Evolutionary conservation across 2,329 filamentous ascomycete genomes (phyloP).

Genomic region (Microsporum audouinii): DNA sequence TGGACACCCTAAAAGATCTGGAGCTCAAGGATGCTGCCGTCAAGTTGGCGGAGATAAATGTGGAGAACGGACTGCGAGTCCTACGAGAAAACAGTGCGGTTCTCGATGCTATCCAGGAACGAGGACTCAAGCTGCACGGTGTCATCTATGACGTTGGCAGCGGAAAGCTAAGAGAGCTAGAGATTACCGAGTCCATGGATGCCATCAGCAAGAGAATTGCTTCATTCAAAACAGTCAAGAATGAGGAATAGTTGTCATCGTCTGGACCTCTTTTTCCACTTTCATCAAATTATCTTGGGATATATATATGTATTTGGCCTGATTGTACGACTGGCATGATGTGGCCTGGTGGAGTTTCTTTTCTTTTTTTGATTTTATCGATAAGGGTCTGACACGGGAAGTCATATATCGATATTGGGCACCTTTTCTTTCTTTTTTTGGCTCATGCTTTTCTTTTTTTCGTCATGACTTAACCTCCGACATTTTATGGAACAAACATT

Average conservation of each 20-base stretch:
- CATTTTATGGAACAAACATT: not conserved
- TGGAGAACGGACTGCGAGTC: conserved; percentile 54
- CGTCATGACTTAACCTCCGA: not conserved
- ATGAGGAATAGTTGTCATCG: not conserved
- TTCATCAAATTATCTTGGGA: not conserved
- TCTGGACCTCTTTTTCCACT: not conserved
- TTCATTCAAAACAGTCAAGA: conserved; percentile 28
- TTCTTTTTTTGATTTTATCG: not conserved
- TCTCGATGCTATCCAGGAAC: conserved; percentile 56
- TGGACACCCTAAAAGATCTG: conserved; percentile 39
- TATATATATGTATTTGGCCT: not conserved
- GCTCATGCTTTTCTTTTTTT: not conserved
- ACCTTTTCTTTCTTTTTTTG: not conserved
- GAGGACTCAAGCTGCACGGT: conserved; percentile 66
- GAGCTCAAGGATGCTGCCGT: conserved; percentile 40
- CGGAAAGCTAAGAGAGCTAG: conserved; percentile 45
- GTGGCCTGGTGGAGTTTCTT: not conserved
- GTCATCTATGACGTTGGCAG: conserved; percentile 57
- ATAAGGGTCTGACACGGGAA: not conserved
- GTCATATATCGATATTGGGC: not conserved
- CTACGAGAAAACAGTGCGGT: conserved; percentile 59
- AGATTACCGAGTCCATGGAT: conserved; percentile 33
- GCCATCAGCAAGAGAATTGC: conserved; percentile 28
- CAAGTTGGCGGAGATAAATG: conserved; percentile 65
- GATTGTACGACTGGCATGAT: not conserved